Base-by-base conservation (phyloP, 139 green algal species). In the Mychonastes homosphaera region DNA sequence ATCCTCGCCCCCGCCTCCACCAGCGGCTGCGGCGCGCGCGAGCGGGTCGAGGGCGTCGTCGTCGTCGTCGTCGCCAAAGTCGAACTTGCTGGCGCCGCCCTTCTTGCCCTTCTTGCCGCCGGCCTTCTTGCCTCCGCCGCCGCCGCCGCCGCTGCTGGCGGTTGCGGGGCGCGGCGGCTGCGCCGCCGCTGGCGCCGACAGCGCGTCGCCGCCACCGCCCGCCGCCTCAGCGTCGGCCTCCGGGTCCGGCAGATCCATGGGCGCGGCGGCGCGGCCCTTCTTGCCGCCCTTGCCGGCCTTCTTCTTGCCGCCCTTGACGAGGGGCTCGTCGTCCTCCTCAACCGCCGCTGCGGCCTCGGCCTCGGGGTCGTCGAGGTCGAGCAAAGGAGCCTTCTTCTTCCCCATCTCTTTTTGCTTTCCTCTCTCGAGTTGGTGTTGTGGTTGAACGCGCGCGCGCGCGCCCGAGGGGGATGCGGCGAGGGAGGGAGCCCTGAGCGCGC, bases 81-180 rank as follows among this genome's bases (percentile, higher is more conserved):
- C 53, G 15, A 49, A 64, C 55, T 83, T 84, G 51, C 28, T 58
- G 33, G 54, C 54, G 13, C 36, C 36, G 15, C 73, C 76, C 65
- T 83, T 82, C 49, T 85, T 87, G 35, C 63, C 58, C 56, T 82
- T 77, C 63, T 87, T 90, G 56, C 78, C 75, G 29, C 40, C 64
- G 6, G 19, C 55, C 19, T 5, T n/a, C 7, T 13, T 8, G 19
- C 5, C 1, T 46, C 21, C 26, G 52, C 46, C 16, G 40, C 10
- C n/a, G 41, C 45, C 40, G 33, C 57, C 50, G 58, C 44, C 35
- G 58, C 48, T 58, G 58, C 34, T 30, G 55, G 9, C 10, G 56
- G 10, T 58, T n/a, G n/a, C n/a, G n/a, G n/a, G n/a, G n/a, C n/a
- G n/a, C n/a, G n/a, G n/a, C n/a, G n/a, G n/a, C n/a, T n/a, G n/a